These are phyloP conservation scores for Phaeodactylum tricornutum DNA, from an alignment of 108 stramenopile species.

Conservation along the genomic window DNA sequence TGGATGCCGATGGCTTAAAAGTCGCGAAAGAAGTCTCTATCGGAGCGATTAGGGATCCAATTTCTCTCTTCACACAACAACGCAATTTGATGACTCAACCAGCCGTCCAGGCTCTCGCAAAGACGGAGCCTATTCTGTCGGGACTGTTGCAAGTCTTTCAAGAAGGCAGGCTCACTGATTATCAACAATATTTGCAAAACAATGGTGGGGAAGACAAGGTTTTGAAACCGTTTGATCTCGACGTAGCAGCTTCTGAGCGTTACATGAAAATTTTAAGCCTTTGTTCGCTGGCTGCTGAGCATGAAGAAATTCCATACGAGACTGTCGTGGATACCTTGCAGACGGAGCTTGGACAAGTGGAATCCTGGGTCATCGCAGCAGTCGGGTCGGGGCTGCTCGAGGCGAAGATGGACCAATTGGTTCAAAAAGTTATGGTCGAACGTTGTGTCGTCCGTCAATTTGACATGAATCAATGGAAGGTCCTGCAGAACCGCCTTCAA, in stretches of 20 bases:
- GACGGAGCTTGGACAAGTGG: conserved; percentile 49
- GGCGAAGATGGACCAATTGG: conserved; percentile 85
- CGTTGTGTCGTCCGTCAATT: conserved; percentile 71
- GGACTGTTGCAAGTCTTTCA: conserved; percentile 68
- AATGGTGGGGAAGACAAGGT: conserved; percentile 53
- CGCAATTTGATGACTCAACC: conserved; percentile 50
- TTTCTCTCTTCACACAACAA: conserved; percentile 64
- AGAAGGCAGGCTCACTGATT: conserved; percentile 77
- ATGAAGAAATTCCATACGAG: conserved; percentile 70
- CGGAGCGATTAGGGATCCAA: conserved; percentile 71
- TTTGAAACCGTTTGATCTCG: conserved; percentile 36
- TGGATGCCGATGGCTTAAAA: conserved; percentile 38
- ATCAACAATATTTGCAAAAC: conserved; percentile 40
- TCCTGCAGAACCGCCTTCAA: conserved; percentile 53
- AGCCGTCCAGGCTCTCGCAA: conserved; percentile 50
- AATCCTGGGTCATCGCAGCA: conserved; percentile 78
- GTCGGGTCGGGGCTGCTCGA: conserved; percentile 67
- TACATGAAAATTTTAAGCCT: conserved; percentile 78
- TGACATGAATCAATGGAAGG: conserved; percentile 75
- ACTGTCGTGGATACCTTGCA: conserved; percentile 64
- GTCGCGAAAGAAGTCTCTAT: conserved; percentile 63
- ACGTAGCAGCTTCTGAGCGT: conserved; percentile 43
- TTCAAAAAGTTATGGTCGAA: conserved; percentile 69
- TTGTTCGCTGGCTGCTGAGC: conserved; percentile 42
- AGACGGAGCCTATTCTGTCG: conserved; percentile 27